Base-by-base conservation (phyloP, 2,329 filamentous ascomycete genomes). In the Neonectria punicea region DNA sequence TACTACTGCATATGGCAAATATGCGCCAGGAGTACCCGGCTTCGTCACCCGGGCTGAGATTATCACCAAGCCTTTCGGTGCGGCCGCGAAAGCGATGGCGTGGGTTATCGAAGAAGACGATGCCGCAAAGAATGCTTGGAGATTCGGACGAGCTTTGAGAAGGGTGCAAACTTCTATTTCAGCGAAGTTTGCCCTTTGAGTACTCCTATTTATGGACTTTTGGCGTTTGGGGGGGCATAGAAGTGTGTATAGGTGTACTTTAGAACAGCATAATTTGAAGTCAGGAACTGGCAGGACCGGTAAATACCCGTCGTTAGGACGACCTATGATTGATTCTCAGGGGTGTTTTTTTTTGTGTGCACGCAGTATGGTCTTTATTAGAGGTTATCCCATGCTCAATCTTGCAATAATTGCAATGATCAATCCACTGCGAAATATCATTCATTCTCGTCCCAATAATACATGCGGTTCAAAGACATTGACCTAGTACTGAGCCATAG, bases 11-110 rank as follows among this genome's bases (percentile, higher is more conserved):
- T 47, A 58, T 32, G 25, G n/a, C 3, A 14, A 18, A 13, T 22
- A 20, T 2, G 43, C 44, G 22, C 61, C 61, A 25, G 20, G 6
- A 11, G 34, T 13, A 10, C 44, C 6, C 13, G n/a, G 18, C 8
- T 59, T 53, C 50, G 30, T 51, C 18, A 34, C 56, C 14, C 30
- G 34, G 20, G 34, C 44, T 36, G 44, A 44, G n/a, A 51, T 46
- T 30, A 46, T 28, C 36, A 46, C 34, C 25, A 25, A 44, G 14
- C 32, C 41, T 7, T n/a, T 44, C 36, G 25, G 39, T 8, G 30
- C 20, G n/a, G 36, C 55, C 14, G 20, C 11, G 22, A 39, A 44
- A 20, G 16, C 43, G 6, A 9, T 55, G 36, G 11, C 6, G 9
- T 13, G 34, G 9, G 6, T 51, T 11, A 4, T 54, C 25, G 22